Percentiles rank a stretch among this genome's conserved stretches.
Evolutionary conservation across 1,284 basidiomycete species (phyloP).

Genomic region (Veloboletus limbatus): DNA sequence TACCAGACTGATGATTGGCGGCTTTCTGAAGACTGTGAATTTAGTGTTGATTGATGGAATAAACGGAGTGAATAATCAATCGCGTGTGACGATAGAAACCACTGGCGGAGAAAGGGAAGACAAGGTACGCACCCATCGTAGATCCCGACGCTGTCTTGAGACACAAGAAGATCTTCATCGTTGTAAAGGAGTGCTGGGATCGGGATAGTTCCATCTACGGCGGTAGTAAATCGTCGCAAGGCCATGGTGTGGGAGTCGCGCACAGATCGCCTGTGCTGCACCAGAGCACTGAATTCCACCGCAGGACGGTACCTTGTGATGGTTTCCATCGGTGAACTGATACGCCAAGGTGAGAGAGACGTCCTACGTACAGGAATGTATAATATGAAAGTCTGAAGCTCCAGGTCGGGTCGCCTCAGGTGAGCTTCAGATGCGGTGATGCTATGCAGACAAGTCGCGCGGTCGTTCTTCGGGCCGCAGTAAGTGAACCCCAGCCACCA

Average conservation of each 20-base stretch:
- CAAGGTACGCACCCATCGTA: constrained; percentile 76
- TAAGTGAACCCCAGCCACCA: constrained; percentile 22
- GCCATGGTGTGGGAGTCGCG: constrained; percentile 39
- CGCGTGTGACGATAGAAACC: constrained; percentile 16
- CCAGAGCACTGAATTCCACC: constrained; percentile 12
- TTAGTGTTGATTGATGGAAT: constrained; percentile 32
- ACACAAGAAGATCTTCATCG: constrained; percentile 73
- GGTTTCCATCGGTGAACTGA: constrained; percentile 6
- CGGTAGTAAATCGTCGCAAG: constrained; percentile 50
- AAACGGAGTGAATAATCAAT: constrained; percentile 16
- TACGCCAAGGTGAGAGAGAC: constrained; percentile 4
- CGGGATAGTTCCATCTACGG: constrained; percentile 72
- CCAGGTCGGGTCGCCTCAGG: constrained; percentile 16
- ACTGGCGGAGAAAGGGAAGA: constrained; percentile 9
- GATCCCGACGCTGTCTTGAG: constrained; percentile 79
- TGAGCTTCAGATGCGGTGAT: constrained; percentile 21
- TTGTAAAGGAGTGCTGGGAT: constrained; percentile 69
- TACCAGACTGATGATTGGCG: constrained; percentile 67
- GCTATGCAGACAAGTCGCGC: constrained; percentile 4
- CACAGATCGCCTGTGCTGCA: background rate
- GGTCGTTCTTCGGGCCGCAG: too few species aligned
- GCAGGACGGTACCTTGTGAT: constrained; percentile 9
- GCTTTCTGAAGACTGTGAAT: constrained; percentile 75
- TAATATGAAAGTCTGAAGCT: constrained; percentile 4
- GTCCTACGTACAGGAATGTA: constrained; percentile 13